Base-by-base conservation (phyloP, 2,329 filamentous ascomycete genomes). In the Exophiala aquamarina region DNA sequence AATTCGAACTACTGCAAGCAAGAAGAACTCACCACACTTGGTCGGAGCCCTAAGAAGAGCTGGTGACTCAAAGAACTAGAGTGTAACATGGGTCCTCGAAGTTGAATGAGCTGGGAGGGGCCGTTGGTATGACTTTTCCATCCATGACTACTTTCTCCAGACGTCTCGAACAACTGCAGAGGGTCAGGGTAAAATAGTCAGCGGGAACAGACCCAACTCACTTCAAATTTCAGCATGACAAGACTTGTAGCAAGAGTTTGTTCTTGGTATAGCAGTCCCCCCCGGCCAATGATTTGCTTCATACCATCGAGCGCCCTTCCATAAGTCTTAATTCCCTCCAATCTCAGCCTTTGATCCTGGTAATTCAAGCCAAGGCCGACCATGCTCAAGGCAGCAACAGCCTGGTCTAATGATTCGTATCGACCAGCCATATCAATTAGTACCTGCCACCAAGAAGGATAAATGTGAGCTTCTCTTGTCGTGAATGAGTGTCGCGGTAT, bases 41-140 rank as follows among this genome's bases (percentile, higher is more conserved):
- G 49, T 33, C 64, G 49, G 38, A 65, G 61, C 0, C 59, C 58
- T 14, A 63, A 41, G 41, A 68, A 67, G 13, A 68, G 49, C 18
- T 56, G 48, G 55, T 67, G 63, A n/a, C 56, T 64, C n/a, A 63
- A 53, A 1, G 59, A 63, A 13, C 47, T 55, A 9, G 47, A 44
- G 57, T 68, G 63, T 9, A 57, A 56, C 29, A 60, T 47, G 9
- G 64, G 57, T 1, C 66, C 66, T 41, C 65, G 59, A 11, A 61
- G 44, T 46, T 66, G 52, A 23, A 67, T 53, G 18, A 69, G 43
- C 40, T 40, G 34, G 5, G 40, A 14, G 9, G 44, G 31, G 2
- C 46, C 46, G 26, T 44, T 26, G 2, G 39, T 20, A 26, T 49
- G 46, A 28, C 46, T 49, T 10, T 17, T 34, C 46, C 46, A 49